Evolutionary conservation across 331 rosid genomes (phyloP).

Genomic region (Spiraea crenata): DNA sequence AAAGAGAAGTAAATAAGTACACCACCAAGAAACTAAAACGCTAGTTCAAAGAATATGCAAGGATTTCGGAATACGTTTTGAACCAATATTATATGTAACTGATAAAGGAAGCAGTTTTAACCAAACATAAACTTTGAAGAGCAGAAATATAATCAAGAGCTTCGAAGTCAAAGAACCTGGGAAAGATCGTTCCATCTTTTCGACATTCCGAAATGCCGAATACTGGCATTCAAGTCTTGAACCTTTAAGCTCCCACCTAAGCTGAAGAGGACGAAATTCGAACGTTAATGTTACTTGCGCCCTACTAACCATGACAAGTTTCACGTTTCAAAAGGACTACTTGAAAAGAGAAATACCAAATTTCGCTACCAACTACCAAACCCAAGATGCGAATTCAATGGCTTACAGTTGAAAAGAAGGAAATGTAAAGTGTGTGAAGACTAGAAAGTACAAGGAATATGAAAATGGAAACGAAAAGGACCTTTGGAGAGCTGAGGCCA

Average conservation of each 20-base stretch:
- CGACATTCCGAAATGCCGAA: constrained; percentile 56
- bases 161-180: constrained; percentile 49
- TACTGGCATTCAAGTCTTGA: constrained; percentile 74
- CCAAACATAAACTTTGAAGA: background rate
- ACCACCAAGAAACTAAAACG: background rate
- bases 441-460: background rate
- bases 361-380: background rate
- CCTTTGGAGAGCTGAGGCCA: constrained; percentile 60
- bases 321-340: background rate
- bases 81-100: background rate
- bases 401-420: too few relatives aligned
- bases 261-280: constrained; percentile 44
- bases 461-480: constrained; percentile 7
- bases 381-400: background rate
- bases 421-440: background rate
- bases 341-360: background rate
- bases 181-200: constrained; percentile 56
- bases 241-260: constrained; percentile 56
- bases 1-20: background rate
- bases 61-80: background rate
- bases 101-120: background rate
- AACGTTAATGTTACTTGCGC: background rate
- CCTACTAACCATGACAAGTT: background rate
- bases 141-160: background rate
- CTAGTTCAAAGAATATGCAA: too few relatives aligned